phyloP scores from a whole-genome alignment of 768 basidiomycete species.

The Tylopilus sp. region DNA sequence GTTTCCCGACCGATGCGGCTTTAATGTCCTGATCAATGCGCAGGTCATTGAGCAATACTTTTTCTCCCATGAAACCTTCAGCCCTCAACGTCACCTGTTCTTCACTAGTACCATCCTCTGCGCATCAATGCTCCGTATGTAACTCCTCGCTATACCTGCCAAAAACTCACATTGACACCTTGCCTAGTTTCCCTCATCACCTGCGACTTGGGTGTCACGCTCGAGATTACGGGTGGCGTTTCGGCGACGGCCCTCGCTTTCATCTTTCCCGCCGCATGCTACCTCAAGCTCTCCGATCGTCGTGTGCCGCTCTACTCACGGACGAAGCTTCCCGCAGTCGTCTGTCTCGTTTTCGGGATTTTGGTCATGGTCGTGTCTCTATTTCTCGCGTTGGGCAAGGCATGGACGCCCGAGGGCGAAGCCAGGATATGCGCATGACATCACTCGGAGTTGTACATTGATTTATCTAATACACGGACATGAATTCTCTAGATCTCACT shows the following conservation, averaged over 20 bases:
- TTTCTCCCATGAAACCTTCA: constrained; percentile 86
- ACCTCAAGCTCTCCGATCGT: constrained; percentile 66
- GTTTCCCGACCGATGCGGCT: not conserved
- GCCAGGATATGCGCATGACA: constrained; percentile 67
- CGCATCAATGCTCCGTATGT: constrained; percentile 76
- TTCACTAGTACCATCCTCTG: constrained; percentile 86
- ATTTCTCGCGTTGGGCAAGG: constrained; percentile 70
- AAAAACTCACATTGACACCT: not conserved
- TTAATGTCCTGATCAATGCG: constrained; percentile 1
- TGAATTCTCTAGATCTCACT: constrained; percentile 1
- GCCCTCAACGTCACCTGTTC: constrained; percentile 78
- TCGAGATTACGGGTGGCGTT: constrained; percentile 97
- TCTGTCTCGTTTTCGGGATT: constrained; percentile 71
- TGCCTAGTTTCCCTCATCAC: constrained; percentile 80
- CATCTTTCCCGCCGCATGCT: constrained; percentile 88
- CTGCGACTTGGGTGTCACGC: constrained; percentile 96
- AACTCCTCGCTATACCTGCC: not conserved
- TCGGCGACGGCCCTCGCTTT: constrained; percentile 90
- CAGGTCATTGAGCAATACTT: constrained; percentile 96
- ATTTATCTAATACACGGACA: constrained; percentile 19
- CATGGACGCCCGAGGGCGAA: constrained; percentile 69
- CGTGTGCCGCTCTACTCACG: constrained; percentile 62
- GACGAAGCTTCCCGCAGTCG: constrained; percentile 69
- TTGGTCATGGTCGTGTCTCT: constrained; percentile 78
- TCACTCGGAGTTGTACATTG: constrained; percentile 17